phyloP scores from a whole-genome alignment of 345 rosid species.

The Salix exigua region DNA sequence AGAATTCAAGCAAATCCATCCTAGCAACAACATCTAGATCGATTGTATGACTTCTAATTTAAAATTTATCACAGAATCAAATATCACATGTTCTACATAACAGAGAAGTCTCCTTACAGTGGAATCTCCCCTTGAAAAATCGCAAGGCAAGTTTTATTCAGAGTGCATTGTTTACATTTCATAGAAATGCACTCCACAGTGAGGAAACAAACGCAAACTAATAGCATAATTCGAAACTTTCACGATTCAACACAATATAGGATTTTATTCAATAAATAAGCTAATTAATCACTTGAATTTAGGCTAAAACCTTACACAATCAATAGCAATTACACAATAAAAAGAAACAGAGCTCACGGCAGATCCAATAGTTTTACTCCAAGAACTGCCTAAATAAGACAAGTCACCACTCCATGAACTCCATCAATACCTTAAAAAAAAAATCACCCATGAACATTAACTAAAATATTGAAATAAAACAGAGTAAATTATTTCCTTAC shows the following conservation, averaged over 20 bases:
- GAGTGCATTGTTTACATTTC: not conserved
- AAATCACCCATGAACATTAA: no score
- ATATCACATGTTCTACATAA: constrained; percentile 94
- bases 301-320: not conserved
- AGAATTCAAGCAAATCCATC: constrained; percentile 85
- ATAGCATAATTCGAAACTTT: not conserved
- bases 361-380: constrained; percentile 71
- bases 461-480: no score
- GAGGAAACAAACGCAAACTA: not conserved
- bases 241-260: not conserved
- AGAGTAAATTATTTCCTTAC: no score
- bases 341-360: not conserved
- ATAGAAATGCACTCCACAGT: not conserved
- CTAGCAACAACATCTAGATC: constrained; percentile 95
- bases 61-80: no score
- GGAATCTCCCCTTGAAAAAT: constrained; percentile 79
- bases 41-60: constrained; percentile 93
- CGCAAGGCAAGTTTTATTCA: constrained; percentile 9
- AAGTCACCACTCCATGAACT: constrained; percentile 80
- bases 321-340: not conserved
- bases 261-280: not conserved
- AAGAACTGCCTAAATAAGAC: constrained; percentile 85
- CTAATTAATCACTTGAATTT: not conserved
- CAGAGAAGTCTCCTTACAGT: constrained; percentile 94
- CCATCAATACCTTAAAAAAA: no score